A percentile compares a stretch with the other conserved stretches of the same genome.
These are phyloP conservation scores for Ascodesmis nigricans DNA, from an alignment of 495 filamentous ascomycete species.

Conservation along the genomic window DNA sequence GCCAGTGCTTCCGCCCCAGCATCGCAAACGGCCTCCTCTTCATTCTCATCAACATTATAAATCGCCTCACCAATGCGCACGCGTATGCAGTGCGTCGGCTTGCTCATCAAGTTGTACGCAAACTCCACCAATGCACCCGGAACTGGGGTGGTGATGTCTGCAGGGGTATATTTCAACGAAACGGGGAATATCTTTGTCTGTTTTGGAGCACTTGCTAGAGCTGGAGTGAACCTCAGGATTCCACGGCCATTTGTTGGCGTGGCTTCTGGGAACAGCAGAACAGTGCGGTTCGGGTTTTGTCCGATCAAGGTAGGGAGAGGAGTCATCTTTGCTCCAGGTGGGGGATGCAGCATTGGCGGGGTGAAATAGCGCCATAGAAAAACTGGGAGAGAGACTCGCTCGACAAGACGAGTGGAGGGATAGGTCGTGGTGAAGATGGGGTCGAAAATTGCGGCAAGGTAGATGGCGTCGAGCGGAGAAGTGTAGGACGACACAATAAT, in stretches of 20 bases:
- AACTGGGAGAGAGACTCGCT: conserved; percentile 48
- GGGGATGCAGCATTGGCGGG: conserved; percentile 29
- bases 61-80: conserved; percentile 66
- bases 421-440: conserved; percentile 64
- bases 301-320: conserved; percentile 30
- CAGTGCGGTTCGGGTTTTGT: conserved; percentile 45
- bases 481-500: conserved; percentile 82
- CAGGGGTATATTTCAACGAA: conserved; percentile 64
- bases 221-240: conserved; percentile 63
- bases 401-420: conserved; percentile 47
- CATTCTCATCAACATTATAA: conserved; percentile 25
- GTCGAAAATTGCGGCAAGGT: conserved; percentile 92
- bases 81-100: conserved; percentile 68
- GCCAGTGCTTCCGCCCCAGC: conserved; percentile 66
- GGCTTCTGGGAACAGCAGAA: conserved; percentile 79
- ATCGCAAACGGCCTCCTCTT: conserved; percentile 26
- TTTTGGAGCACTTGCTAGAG: conserved; percentile 40
- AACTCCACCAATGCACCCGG: conserved; percentile 47
- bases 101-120: conserved; percentile 57
- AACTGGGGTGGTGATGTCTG: conserved; percentile 77
- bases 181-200: conserved; percentile 65
- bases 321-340: conserved; percentile 27
- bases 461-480: conserved; percentile 77
- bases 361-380: conserved; percentile 56
- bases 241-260: conserved; percentile 83